Evolutionary conservation across 345 rosid species (phyloP).

Genomic region (Cardamine resedifolia): DNA sequence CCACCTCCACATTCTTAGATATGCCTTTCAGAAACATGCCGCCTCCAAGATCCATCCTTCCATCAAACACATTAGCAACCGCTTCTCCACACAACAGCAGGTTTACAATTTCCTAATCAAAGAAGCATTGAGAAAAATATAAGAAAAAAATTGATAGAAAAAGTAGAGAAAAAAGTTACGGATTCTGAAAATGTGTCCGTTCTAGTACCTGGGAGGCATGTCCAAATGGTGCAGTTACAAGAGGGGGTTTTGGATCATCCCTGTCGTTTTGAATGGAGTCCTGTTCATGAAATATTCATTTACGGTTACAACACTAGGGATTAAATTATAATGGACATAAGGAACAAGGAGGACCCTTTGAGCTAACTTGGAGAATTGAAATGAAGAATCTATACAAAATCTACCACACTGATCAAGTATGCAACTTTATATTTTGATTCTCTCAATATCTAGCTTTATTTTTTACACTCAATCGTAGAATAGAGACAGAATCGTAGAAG

Average conservation of each 20-base stretch:
- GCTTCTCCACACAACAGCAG: constrained; percentile 94
- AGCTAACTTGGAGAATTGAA: not conserved
- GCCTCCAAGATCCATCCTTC: constrained; percentile 96
- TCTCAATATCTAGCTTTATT: not conserved
- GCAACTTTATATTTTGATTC: constrained; percentile 8
- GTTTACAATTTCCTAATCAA: constrained; percentile 91
- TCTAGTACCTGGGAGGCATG: constrained; percentile 96
- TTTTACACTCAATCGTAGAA: not conserved
- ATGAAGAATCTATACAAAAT: constrained; percentile 5
- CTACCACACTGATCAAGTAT: constrained; percentile 3
- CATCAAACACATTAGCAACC: constrained; percentile 93
- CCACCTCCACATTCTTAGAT: constrained; percentile 81
- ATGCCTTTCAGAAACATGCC: constrained; percentile 93
- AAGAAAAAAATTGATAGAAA: constrained; percentile 1
- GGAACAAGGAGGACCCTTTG: not conserved
- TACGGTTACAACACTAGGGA: not conserved
- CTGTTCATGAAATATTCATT: constrained; percentile 39
- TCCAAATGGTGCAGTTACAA: constrained; percentile 98
- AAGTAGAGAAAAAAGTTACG: not conserved
- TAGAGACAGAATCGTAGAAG: not conserved
- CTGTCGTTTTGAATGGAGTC: constrained; percentile 89
- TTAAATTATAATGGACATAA: not conserved
- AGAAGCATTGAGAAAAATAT: constrained; percentile 16
- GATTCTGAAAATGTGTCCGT: constrained; percentile 10
- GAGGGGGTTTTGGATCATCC: constrained; percentile 87